These are phyloP conservation scores for Globisporangium irregulare DNA, from an alignment of 352 stramenopile species.

Conservation along the genomic window DNA sequence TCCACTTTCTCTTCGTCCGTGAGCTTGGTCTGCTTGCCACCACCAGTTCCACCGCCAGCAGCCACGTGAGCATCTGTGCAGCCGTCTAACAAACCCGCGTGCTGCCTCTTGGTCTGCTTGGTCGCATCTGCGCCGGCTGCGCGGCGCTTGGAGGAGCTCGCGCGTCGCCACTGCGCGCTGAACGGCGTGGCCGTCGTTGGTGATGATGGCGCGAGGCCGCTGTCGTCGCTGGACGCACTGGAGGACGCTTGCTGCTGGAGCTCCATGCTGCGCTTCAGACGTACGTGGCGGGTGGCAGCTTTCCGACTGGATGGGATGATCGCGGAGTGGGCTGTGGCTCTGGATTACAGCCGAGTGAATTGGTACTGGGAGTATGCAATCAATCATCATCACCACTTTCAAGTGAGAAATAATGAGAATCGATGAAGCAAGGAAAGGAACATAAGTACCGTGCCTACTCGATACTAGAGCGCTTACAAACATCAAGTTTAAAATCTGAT, in stretches of 20 bases:
- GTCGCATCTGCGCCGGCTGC: not conserved
- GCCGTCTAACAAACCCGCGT: not conserved
- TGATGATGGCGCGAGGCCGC: not conserved
- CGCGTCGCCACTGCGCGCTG: slow-evolving; percentile 13
- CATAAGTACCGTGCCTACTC: not conserved
- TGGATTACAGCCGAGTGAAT: not conserved
- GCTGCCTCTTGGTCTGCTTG: not conserved
- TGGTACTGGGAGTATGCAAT: not conserved
- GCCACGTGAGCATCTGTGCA: not conserved
- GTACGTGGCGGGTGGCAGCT: not conserved
- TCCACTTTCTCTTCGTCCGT: slow-evolving; percentile 38
- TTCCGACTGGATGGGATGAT: not conserved
- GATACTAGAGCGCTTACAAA: not conserved
- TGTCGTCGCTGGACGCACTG: not conserved
- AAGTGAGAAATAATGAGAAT: not conserved
- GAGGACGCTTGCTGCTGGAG: not conserved
- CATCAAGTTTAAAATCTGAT: not conserved
- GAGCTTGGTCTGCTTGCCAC: slow-evolving; percentile 15
- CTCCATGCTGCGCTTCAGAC: not conserved
- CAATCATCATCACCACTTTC: not conserved
- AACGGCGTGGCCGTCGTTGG: not conserved
- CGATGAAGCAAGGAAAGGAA: not conserved
- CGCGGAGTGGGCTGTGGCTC: not conserved
- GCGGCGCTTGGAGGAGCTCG: slow-evolving; percentile 2
- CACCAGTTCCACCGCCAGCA: not conserved